phyloP scores from a whole-genome alignment of 257 asterid species.

The Nicotiana sylvestris region DNA sequence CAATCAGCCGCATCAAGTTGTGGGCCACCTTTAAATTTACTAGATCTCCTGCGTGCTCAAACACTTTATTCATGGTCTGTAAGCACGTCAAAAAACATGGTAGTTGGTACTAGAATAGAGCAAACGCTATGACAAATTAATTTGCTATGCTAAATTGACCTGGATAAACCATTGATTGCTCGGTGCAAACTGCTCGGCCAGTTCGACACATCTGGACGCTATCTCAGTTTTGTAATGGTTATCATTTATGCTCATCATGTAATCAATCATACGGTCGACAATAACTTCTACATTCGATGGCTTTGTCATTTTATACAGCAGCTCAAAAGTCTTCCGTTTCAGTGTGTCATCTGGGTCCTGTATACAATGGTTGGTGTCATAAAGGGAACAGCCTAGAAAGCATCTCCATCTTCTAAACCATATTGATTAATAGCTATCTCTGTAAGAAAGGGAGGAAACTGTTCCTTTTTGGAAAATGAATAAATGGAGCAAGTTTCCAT shows the following conservation, averaged over 20 bases:
- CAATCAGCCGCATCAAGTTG: conserved; percentile 92
- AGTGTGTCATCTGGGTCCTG: conserved; percentile 99
- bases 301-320: conserved; percentile 96
- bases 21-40: conserved; percentile 90
- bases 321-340: conserved; percentile 94
- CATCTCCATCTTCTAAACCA: neutral
- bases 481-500: neutral
- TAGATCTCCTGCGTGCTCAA: conserved; percentile 96
- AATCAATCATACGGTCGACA: conserved; percentile 91
- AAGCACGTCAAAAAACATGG: conserved; percentile 6
- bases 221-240: conserved; percentile 94
- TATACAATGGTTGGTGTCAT: neutral
- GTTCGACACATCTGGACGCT: conserved; percentile 98
- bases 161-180: conserved; percentile 98
- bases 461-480: neutral
- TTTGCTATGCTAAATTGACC: conserved; percentile 39
- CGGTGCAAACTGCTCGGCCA: conserved; percentile 97
- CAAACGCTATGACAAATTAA: neutral
- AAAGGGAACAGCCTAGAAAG: neutral
- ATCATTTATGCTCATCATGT: conserved; percentile 89
- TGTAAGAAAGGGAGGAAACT: neutral
- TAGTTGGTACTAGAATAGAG: neutral
- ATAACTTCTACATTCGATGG: conserved; percentile 98
- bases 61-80: conserved; percentile 98
- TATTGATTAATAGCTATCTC: conserved; percentile 2